Conservation (phyloP, 352 stramenopile species). For the Pseudoperonospora humuli region DNA sequence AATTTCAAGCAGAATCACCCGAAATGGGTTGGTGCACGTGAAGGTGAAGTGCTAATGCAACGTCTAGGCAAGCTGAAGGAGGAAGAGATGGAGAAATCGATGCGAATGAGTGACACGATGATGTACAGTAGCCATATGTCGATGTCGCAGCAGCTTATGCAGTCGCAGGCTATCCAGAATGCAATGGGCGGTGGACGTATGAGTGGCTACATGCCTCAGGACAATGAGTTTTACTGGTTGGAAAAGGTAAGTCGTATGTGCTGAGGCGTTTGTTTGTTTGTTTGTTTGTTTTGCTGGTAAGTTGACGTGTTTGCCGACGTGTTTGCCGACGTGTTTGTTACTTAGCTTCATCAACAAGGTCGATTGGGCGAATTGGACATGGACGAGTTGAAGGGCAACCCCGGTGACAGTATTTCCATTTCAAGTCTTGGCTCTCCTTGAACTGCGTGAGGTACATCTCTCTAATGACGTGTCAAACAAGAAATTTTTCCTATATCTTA, state of each 20-base stretch:
- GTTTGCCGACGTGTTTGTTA: constrained; percentile 4
- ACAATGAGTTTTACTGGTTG: constrained; percentile 86
- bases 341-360: constrained; percentile 57
- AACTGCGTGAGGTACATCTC: constrained; percentile 12
- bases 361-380: constrained; percentile 35
- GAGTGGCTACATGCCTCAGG: constrained; percentile 46
- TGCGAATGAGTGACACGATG: constrained; percentile 77
- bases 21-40: constrained; percentile 65
- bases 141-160: constrained; percentile 83
- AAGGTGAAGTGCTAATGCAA: constrained; percentile 68
- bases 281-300: background rate
- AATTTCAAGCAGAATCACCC: constrained; percentile 93
- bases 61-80: constrained; percentile 65
- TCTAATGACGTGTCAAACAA: constrained; percentile 3
- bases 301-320: constrained; percentile 2
- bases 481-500: background rate
- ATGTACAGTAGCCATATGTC: constrained; percentile 70
- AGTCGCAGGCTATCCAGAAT: constrained; percentile 78
- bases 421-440: constrained; percentile 38
- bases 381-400: constrained; percentile 27
- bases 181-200: constrained; percentile 48
- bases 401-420: constrained; percentile 37
- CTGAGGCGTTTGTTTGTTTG: background rate
- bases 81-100: constrained; percentile 83
- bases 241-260: constrained; percentile 51